Conservation (phyloP, 306 rosid genomes). For the Inga leiocalycina region DNA sequence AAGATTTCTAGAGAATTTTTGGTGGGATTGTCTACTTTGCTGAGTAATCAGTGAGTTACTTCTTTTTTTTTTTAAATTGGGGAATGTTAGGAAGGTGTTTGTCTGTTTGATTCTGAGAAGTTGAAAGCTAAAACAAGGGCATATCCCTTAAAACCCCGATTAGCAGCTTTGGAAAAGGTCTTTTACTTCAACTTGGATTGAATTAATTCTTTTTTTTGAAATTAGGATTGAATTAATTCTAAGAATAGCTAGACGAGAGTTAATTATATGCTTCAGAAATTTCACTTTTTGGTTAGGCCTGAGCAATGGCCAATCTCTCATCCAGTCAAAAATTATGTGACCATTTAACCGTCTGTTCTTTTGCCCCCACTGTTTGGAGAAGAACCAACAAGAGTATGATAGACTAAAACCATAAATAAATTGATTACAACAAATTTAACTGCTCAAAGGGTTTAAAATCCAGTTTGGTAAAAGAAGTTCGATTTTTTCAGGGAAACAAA, state of each 20-base stretch:
- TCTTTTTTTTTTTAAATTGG: not conserved
- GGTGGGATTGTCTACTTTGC: not conserved
- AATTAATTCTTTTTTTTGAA: too few species aligned
- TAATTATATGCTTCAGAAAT: not conserved
- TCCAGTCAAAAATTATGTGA: not conserved
- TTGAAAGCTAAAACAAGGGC: not conserved
- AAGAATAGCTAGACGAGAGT: not conserved
- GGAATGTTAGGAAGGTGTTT: not conserved
- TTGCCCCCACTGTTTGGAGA: not conserved
- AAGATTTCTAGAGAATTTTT: slow-evolving; percentile 15
- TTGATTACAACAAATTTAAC: not conserved
- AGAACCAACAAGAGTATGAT: not conserved
- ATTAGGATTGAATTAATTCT: not conserved
- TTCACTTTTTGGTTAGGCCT: not conserved
- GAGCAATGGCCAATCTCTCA: not conserved
- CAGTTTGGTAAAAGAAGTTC: not conserved
- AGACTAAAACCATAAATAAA: not conserved
- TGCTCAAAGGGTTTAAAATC: not conserved
- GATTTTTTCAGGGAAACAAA: not conserved
- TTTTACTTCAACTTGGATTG: not conserved
- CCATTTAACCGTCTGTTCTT: not conserved
- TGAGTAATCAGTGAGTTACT: not conserved
- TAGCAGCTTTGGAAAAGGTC: not conserved
- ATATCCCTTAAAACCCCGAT: not conserved
- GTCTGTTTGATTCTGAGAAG: not conserved